Evolutionary conservation across 1,139 yeast species (phyloP), one percentile per base, ranked within the genome.

Genomic region (Tardiomyces blankii): DNA sequence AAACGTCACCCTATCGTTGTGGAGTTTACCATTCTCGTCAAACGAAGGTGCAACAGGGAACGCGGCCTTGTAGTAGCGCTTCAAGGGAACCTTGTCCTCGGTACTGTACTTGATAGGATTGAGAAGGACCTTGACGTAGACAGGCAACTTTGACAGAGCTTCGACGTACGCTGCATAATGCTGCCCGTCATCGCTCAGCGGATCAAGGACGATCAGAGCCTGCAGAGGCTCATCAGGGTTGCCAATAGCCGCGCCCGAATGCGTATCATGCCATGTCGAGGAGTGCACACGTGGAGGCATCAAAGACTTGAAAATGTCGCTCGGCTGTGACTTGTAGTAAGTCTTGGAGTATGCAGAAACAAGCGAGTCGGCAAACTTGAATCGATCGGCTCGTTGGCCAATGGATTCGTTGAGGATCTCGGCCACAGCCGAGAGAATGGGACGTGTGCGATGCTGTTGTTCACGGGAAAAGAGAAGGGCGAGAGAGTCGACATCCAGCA

Each of bases 161-260:
- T 69, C 69, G 3, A 78, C 62, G 18, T 82, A 59, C 0, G 80
- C 65, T 0, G 82, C 55, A 19, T 79, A 57, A 45, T 75, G 77
- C 56, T 86, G 96, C 0, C 95, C 75, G 21, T 67, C 58, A 52
- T 82, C 87, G 48, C 76, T 74, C 4, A 80, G 61, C 1, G 97
- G 97, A 60, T 91, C 89, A 39, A 85, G 55, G 2, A 84, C 66
- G 1, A 83, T 67, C 6, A 77, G 63, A 2, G 89, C 58, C 49
- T 80, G 81, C 18, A 67, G 45, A 9, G 50, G 39, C 5, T 64
- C 51, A 23, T 46, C 43, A 9, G 40, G 45, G 8, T 45, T 46
- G 5, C 60, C 61, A 9, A 50, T 49, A 46, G 44, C 50, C 35
- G 65, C 49, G 5, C 54, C 45, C 3, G 60, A 46, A 32, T 48